Evolutionary conservation across 2,329 filamentous ascomycete species (phyloP).

Genomic region (Knoxdaviesia proteae): DNA sequence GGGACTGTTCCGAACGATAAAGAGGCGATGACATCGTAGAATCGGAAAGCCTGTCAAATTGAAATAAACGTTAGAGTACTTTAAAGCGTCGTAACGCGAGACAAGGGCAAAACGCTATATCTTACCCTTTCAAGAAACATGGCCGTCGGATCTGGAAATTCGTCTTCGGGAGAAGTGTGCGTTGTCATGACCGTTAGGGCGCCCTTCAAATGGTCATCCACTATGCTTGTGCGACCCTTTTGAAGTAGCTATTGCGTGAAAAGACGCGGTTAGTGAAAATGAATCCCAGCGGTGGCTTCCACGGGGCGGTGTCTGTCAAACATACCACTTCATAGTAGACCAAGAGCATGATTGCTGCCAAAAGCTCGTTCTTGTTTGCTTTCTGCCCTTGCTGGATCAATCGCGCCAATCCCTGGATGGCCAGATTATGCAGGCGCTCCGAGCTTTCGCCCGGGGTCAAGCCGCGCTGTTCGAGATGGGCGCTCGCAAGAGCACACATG

Average conservation of each 20-base stretch:
- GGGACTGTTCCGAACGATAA: slow-evolving; percentile 38
- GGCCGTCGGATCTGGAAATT: slow-evolving; percentile 26
- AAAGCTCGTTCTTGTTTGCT: slow-evolving; percentile 32
- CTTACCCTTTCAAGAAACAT: slow-evolving; percentile 37
- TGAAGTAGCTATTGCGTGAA: slow-evolving; percentile 32
- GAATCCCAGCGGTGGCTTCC: neutral
- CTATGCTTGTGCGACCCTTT: slow-evolving; percentile 35
- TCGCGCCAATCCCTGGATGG: slow-evolving; percentile 33
- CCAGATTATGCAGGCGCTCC: slow-evolving; percentile 36
- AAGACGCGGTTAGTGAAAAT: neutral
- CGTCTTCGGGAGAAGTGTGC: slow-evolving; percentile 7
- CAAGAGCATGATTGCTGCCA: slow-evolving; percentile 39
- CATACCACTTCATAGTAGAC: slow-evolving; percentile 44
- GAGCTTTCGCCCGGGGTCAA: slow-evolving; percentile 32
- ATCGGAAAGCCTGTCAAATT: slow-evolving; percentile 32
- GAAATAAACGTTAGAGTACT: neutral
- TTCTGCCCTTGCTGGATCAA: slow-evolving; percentile 31
- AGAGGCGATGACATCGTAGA: slow-evolving; percentile 44
- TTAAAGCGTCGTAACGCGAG: neutral
- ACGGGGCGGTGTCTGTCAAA: slow-evolving; percentile 1
- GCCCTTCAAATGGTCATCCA: slow-evolving; percentile 39
- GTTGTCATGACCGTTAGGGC: slow-evolving; percentile 37
- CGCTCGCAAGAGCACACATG: slow-evolving; percentile 64
- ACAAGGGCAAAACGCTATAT: neutral
- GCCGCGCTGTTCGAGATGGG: slow-evolving; percentile 54